phyloP scores from a whole-genome alignment of 495 filamentous ascomycete genomes.

The Hypoxylon perforatum region DNA sequence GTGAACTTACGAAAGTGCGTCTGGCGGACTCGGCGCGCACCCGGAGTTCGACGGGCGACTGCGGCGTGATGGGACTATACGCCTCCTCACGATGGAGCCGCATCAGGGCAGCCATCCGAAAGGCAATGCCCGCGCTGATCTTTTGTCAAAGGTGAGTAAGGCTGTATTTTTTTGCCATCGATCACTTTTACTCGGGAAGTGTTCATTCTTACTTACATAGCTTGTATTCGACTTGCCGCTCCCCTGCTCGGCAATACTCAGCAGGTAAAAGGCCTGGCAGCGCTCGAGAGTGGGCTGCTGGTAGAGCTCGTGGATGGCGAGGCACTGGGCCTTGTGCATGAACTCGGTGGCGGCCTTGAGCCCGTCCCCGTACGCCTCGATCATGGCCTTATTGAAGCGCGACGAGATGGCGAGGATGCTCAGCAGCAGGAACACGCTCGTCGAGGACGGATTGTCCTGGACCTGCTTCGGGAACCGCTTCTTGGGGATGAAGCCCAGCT shows the following conservation, averaged over 20 bases:
- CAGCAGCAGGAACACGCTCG: conserved; percentile 61
- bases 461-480: conserved; percentile 56
- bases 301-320: conserved; percentile 60
- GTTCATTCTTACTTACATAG: conserved; percentile 53
- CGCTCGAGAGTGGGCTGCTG: conserved; percentile 60
- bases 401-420: conserved; percentile 61
- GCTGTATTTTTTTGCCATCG: too few species aligned
- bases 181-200: neutral
- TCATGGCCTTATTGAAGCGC: conserved; percentile 57
- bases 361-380: conserved; percentile 55
- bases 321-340: conserved; percentile 57
- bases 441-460: conserved; percentile 49
- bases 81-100: conserved; percentile 64
- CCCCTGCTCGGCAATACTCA: conserved; percentile 64
- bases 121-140: conserved; percentile 64
- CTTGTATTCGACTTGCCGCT: conserved; percentile 59
- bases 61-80: conserved; percentile 51
- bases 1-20: conserved; percentile 55
- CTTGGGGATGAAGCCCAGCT: conserved; percentile 65
- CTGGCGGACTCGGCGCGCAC: conserved; percentile 58
- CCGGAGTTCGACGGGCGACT: conserved; percentile 50
- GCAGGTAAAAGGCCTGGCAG: conserved; percentile 62
- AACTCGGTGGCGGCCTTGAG: conserved; percentile 60
- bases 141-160: conserved; percentile 44
- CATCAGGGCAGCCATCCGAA: conserved; percentile 62